Evolutionary conservation across 164 flowering plant genomes (phyloP), one percentile per base, ranked within the genome.

Genomic region (Magnolia kwangsiensis): DNA sequence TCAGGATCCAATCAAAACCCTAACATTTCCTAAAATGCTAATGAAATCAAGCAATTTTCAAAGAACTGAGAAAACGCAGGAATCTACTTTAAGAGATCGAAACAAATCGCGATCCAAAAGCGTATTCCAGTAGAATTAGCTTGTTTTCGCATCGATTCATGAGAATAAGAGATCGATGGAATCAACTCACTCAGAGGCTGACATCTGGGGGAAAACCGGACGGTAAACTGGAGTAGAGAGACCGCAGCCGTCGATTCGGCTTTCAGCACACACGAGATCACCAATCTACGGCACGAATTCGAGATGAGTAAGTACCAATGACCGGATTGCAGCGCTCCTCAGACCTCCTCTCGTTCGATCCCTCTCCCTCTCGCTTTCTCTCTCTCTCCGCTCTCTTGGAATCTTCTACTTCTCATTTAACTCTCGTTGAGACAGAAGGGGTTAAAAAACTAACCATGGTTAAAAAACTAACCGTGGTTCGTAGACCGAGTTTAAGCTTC

Each of bases 391-490:
- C 66, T 37, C 21, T 20, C 7, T 1, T 31, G 3, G 51, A 9
- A 27, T 71, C 79, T 37, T 64, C 51, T 50, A 21, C 50, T n/a
- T n/a, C 51, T 24, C 51, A 45, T 24, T 8, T 67, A 65, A 67
- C 65, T 23, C 45, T 50, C 67, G 58, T 21, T n/a, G 59, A 50
- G 75, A 79, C 63, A 20, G 11, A 29, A 8, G 9, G 3, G 55
- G 74, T 55, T 72, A 37, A 37, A 37, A 37, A 37, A 37, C 45
- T 37, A 37, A 37, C 45, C 45, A 37, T 37, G 45, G 45, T 68
- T 76, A 45, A 75, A 73, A 77, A 73, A 73, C 74, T 73, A 76
- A 73, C 79, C 49, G 67, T 75, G 77, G 78, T 76, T 72, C 63
- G 19, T 49, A 3, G 31, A 55, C 68, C 14, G 21, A 8, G 50